Conservation (phyloP, 805 yeast genomes). For the Crinitomyces ghanaensis region DNA sequence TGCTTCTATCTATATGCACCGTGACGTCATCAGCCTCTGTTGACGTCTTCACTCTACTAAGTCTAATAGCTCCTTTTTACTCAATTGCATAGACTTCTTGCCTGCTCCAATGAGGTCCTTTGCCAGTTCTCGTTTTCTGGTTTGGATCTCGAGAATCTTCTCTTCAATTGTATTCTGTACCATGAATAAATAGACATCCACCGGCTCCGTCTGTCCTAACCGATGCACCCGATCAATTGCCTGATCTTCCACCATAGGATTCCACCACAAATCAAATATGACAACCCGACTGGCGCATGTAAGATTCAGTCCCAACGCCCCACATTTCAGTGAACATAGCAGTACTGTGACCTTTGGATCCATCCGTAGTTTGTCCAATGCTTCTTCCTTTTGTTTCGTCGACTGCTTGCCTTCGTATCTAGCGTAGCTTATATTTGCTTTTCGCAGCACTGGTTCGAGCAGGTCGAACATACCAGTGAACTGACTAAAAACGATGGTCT, state of each 20-base stretch:
- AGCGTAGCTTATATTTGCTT: constrained; percentile 24
- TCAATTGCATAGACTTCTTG: no score
- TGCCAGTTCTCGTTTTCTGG: constrained; percentile 28
- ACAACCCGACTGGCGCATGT: constrained; percentile 34
- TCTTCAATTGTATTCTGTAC: constrained; percentile 33
- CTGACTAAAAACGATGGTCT: constrained; percentile 37
- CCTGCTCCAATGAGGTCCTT: constrained; percentile 23
- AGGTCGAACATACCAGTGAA: constrained; percentile 29
- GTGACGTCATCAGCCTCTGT: no score
- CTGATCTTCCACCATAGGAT: constrained; percentile 39
- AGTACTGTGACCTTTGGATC: constrained; percentile 24
- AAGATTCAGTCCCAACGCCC: constrained; percentile 36
- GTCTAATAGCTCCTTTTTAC: no score
- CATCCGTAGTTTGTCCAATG: constrained; percentile 23
- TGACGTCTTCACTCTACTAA: no score
- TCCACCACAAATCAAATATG: constrained; percentile 39
- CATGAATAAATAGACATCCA: constrained; percentile 34
- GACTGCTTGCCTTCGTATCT: constrained; percentile 30
- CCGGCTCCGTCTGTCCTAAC: constrained; percentile 34
- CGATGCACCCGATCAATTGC: constrained; percentile 43
- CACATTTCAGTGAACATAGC: constrained; percentile 34
- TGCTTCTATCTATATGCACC: no score
- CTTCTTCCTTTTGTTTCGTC: constrained; percentile 21
- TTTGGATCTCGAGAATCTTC: constrained; percentile 27
- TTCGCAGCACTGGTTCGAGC: constrained; percentile 23